Percentiles rank a stretch among this genome's conserved stretches.
Evolutionary conservation across 257 asterid genomes (phyloP).

Genomic region (Solanum corneliomulleri): DNA sequence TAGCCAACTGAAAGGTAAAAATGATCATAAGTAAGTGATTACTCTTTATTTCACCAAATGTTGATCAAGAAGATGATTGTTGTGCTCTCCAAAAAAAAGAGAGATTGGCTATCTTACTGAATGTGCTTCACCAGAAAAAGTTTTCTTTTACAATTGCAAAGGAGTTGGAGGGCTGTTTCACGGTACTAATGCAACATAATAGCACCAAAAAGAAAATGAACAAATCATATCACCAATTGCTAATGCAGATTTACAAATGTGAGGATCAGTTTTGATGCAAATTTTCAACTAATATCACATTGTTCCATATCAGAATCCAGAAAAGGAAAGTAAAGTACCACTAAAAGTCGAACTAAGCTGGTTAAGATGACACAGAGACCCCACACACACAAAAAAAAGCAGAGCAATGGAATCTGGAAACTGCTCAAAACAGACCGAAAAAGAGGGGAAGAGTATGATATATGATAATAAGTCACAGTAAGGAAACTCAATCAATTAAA

Average conservation of each 20-base stretch:
- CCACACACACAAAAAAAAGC: neutral
- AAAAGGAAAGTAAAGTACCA: neutral
- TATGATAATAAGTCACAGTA: neutral
- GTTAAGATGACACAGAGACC: neutral
- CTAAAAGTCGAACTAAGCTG: neutral
- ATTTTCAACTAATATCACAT: neutral
- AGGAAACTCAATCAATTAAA: neutral
- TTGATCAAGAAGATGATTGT: neutral
- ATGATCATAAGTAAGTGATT: neutral
- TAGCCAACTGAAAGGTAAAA: neutral
- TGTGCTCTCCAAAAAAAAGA: neutral
- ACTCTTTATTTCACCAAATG: neutral
- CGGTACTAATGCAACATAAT: neutral
- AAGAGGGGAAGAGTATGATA: neutral
- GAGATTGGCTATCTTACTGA: neutral
- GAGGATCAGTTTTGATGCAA: neutral
- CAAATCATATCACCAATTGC: neutral
- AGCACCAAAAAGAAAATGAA: neutral
- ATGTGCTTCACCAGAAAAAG: neutral
- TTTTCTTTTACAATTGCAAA: neutral
- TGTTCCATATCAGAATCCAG: neutral
- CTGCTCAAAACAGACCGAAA: neutral
- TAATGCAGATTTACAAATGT: neutral
- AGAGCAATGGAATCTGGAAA: neutral
- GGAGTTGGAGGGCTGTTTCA: neutral